Percentiles rank a stretch among this genome's conserved stretches.
Evolutionary conservation across 495 filamentous ascomycete species (phyloP).

Genomic region (Stereocaulon alpinum): DNA sequence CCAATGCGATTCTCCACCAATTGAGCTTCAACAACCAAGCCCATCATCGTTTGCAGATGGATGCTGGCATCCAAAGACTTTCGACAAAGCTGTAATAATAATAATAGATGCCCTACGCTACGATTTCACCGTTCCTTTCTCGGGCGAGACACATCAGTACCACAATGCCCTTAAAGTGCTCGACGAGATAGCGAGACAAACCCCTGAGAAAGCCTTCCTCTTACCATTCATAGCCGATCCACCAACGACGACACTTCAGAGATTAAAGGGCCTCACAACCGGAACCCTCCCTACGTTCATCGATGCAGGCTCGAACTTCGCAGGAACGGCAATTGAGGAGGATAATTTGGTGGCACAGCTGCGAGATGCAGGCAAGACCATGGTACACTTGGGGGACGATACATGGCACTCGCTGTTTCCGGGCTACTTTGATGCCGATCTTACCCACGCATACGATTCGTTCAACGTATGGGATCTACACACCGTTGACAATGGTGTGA

Average conservation of each 20-base stretch:
- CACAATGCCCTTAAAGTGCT: conserved; percentile 82
- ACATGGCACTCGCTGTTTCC: conserved; percentile 93
- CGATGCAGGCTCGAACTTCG: conserved; percentile 89
- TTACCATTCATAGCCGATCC: conserved; percentile 96
- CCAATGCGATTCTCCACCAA: conserved; percentile 62
- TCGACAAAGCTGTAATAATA: conserved; percentile 82
- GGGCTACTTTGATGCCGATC: conserved; percentile 73
- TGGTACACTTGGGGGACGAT: conserved; percentile 92
- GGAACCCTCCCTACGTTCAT: conserved; percentile 92
- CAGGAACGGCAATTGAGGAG: conserved; percentile 93
- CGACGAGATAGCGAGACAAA: conserved; percentile 63
- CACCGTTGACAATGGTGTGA: conserved; percentile 95
- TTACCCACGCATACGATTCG: conserved; percentile 83
- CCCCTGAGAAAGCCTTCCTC: conserved; percentile 74
- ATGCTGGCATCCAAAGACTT: conserved; percentile 93
- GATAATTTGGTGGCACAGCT: conserved; percentile 87
- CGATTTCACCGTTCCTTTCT: conserved; percentile 86
- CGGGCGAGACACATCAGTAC: conserved; percentile 52
- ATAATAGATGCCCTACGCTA: conserved; percentile 92
- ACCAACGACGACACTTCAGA: conserved; percentile 83
- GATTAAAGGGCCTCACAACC: conserved; percentile 88
- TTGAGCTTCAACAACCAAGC: conserved; percentile 32
- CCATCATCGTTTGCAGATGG: conserved; percentile 49
- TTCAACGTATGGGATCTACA: conserved; percentile 98
- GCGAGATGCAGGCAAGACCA: conserved; percentile 63